Conservation (phyloP, 1,284 basidiomycete species). For the Apiotrichum siamense region DNA sequence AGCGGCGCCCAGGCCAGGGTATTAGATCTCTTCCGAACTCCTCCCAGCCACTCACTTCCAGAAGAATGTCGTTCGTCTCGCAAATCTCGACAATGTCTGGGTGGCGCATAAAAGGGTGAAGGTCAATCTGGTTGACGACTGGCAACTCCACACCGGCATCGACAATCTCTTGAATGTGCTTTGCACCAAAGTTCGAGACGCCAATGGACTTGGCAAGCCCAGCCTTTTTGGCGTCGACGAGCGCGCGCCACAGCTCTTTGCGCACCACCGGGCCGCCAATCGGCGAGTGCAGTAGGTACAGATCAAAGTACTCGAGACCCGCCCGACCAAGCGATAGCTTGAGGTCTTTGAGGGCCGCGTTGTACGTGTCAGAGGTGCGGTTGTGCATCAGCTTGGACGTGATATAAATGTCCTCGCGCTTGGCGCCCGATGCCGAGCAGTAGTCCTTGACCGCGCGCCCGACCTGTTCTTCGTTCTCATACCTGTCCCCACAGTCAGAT, state of each 20-base stretch:
- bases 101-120: constrained; percentile 49
- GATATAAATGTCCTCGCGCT: constrained; percentile 59
- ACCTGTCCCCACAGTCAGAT: constrained; percentile 53
- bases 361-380: constrained; percentile 49
- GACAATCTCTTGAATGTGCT: constrained; percentile 51
- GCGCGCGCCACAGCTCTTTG: constrained; percentile 47
- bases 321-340: constrained; percentile 55
- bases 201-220: constrained; percentile 48
- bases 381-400: constrained; percentile 65
- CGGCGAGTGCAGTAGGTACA: constrained; percentile 49
- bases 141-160: constrained; percentile 39
- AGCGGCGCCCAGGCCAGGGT: constrained; percentile 49
- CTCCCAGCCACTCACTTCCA: constrained; percentile 42
- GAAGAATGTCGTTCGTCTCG: constrained; percentile 47
- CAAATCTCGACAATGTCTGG: constrained; percentile 50
- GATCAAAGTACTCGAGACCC: constrained; percentile 50
- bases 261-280: constrained; percentile 47
- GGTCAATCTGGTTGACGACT: constrained; percentile 46
- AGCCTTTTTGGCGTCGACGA: constrained; percentile 46
- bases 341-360: constrained; percentile 53
- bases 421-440: constrained; percentile 36
- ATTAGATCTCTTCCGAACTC: background rate
- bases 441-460: constrained; percentile 59
- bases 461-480: constrained; percentile 61
- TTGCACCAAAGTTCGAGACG: constrained; percentile 49